These are phyloP conservation scores for Achaetomiella virescens DNA, from an alignment of 495 filamentous ascomycete genomes.

Conservation along the genomic window DNA sequence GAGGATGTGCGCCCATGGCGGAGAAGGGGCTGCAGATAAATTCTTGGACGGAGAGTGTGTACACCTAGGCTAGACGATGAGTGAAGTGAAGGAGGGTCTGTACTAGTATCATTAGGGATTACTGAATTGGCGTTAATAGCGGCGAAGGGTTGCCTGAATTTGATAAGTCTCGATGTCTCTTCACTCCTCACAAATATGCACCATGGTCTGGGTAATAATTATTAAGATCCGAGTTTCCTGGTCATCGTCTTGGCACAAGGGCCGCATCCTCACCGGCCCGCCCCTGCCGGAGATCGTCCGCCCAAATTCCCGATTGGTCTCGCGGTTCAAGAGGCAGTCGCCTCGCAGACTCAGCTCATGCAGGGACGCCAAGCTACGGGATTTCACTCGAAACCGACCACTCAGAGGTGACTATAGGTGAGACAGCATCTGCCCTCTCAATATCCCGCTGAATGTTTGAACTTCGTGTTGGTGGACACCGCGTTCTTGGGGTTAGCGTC, in stretches of 20 bases:
- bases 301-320: neutral
- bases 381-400: neutral
- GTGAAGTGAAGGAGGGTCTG: neutral
- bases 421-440: neutral
- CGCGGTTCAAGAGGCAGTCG: neutral
- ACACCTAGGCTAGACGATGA: slow-evolving; percentile 22
- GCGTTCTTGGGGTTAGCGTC: too few species aligned
- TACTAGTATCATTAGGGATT: too few species aligned
- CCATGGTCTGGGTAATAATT: neutral
- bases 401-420: neutral
- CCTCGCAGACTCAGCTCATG: slow-evolving; percentile 5
- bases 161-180: too few species aligned
- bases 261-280: neutral
- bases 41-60: slow-evolving; percentile 45
- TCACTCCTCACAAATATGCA: too few species aligned
- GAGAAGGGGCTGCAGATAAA: slow-evolving; percentile 64
- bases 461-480: too few species aligned
- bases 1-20: slow-evolving; percentile 80
- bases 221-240: neutral
- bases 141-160: too few species aligned
- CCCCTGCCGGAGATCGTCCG: neutral
- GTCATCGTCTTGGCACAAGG: neutral
- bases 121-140: too few species aligned
- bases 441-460: too few species aligned
- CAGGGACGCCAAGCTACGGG: neutral